Evolutionary conservation across 345 rosid species (phyloP).

Genomic region (Murraya paniculata): DNA sequence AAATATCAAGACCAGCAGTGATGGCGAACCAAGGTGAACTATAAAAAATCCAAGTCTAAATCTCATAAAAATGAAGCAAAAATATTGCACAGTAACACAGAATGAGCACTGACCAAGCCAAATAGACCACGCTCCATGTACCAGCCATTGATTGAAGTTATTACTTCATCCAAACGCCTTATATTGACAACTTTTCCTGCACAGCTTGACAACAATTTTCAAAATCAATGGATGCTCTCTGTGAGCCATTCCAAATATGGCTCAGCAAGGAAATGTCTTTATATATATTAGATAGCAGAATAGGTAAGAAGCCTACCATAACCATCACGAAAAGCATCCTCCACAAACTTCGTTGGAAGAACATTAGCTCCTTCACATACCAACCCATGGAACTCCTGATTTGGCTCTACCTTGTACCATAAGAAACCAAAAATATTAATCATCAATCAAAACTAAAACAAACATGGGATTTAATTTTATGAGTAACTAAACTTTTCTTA

Average conservation of each 20-base stretch:
- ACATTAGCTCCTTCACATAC: constrained; percentile 97
- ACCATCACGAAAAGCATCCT: constrained; percentile 74
- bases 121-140: constrained; percentile 94
- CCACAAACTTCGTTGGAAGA: constrained; percentile 82
- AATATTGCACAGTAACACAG: background rate
- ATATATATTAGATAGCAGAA: background rate
- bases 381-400: constrained; percentile 89
- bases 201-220: constrained; percentile 65
- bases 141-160: constrained; percentile 91
- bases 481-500: too few species aligned
- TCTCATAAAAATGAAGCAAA: background rate
- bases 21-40: background rate
- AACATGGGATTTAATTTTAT: background rate
- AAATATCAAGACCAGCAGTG: background rate
- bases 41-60: background rate
- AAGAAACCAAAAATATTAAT: constrained; percentile 33
- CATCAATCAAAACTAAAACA: constrained; percentile 1
- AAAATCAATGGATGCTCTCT: constrained; percentile 41
- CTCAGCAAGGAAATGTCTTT: background rate
- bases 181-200: constrained; percentile 94
- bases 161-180: constrained; percentile 83
- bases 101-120: constrained; percentile 64
- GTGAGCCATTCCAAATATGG: constrained; percentile 19
- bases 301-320: constrained; percentile 52
- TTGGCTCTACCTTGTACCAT: constrained; percentile 93